Conservation (phyloP, 78 protist species). For the slime mould (Dictyostelium discoideum) region dicty_2.7 NC_007091.3:1680001-1680500, state of each 20-base stretch:
- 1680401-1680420: not conserved
- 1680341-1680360: constrained; percentile 15
- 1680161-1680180: constrained; percentile 72
- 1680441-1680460: not conserved
- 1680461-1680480: constrained; percentile 26
- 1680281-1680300: constrained; percentile 46
- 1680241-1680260: constrained; percentile 22
- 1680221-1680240: constrained; percentile 41
- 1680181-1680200: constrained; percentile 59
- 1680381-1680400: no score
- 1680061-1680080: not conserved
- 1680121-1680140: constrained; percentile 42
- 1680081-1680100: constrained; percentile 35
- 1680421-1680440: not conserved
- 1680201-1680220: constrained; percentile 26
- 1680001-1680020: constrained; percentile 38
- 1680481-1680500: constrained; percentile 68
- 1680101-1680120: constrained; percentile 49
- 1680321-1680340: constrained; percentile 46
- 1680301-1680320: constrained; percentile 33
- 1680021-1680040: constrained; percentile 43
- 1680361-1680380: not conserved
- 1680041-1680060: constrained; percentile 40
- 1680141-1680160: constrained; percentile 66
- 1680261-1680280: constrained; percentile 15